phyloP scores from a whole-genome alignment of 2,329 filamentous ascomycete species.

The Botrytis hyacinthi region DNA sequence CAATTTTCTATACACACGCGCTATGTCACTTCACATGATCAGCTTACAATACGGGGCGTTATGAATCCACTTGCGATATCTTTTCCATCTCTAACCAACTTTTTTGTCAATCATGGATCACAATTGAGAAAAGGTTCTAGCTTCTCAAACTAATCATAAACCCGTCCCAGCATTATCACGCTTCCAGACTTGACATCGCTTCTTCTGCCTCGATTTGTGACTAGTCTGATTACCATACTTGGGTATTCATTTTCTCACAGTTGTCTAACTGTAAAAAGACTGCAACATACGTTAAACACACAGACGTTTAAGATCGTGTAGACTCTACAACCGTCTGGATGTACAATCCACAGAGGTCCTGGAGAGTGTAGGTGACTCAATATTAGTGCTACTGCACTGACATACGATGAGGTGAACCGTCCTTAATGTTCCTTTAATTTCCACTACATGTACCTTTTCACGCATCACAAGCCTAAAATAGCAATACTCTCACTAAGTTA shows the following conservation, averaged over 20 bases:
- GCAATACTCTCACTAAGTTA: not conserved
- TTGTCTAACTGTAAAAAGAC: not conserved
- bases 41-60: not conserved
- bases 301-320: constrained; percentile 5
- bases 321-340: not conserved
- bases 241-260: not conserved
- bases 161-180: not conserved
- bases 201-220: not conserved
- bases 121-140: not conserved
- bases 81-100: not conserved
- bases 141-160: not conserved
- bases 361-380: not conserved
- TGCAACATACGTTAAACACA: not conserved
- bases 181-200: not conserved
- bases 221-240: not conserved
- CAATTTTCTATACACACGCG: not conserved
- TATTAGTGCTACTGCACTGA: not conserved
- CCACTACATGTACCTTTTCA: not conserved
- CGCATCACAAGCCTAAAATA: not conserved
- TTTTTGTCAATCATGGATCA: not conserved
- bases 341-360: not conserved
- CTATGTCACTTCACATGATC: not conserved
- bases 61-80: not conserved
- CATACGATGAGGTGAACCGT: constrained; percentile 5
- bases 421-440: constrained; percentile 9